Evolutionary conservation across 768 basidiomycete species (phyloP), one percentile per base, ranked within the genome.

Genomic region (Leccinum truebloodii): DNA sequence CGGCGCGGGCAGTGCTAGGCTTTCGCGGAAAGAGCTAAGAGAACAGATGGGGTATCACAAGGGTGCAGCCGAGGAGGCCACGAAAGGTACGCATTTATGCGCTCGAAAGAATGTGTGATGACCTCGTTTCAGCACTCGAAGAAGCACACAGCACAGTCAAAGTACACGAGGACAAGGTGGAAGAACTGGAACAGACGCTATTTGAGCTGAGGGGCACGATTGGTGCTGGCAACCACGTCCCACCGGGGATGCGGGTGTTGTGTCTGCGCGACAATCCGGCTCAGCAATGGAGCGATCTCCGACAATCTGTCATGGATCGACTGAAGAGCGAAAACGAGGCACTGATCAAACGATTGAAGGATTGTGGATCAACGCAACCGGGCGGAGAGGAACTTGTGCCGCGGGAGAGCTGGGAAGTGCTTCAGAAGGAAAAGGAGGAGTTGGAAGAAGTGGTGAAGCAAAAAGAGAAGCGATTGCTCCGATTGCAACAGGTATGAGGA

Each of bases 311-410:
- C 20, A 80, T 98, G 77, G 87, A 94, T 39, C 78, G 88, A 22
- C 77, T 98, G 35, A 86, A 83, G 73, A 77, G 75, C 48, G 96
- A 99, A 79, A 99, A 98, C 69, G 84, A 85, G 50, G 94, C 91
- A 2, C 76, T 98, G 20, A 74, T 96, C 62, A 82, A 80, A 52
- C 77, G 89, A 49, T 68, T 96, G 57, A 79, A 77, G 64, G 86
- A 85, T 14, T 74, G 39, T 41, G 39, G 39, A 41, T 18, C 18
- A 41, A 0, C 18, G 39, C 34, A 35, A 9, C 34, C 35, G 14
- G 35, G 60, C 18, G 62, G 67, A 9, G 68, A 61, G 28, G 63
- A 62, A 30, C 73, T 89, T 4, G 87, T 97, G 0, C 92, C 94
- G 1, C 79, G 88, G 3, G 88, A 88, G 73, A 92, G 90, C 66